Base-by-base conservation (phyloP, 2,329 filamentous ascomycete genomes). In the Fusarium temperatum region DNA sequence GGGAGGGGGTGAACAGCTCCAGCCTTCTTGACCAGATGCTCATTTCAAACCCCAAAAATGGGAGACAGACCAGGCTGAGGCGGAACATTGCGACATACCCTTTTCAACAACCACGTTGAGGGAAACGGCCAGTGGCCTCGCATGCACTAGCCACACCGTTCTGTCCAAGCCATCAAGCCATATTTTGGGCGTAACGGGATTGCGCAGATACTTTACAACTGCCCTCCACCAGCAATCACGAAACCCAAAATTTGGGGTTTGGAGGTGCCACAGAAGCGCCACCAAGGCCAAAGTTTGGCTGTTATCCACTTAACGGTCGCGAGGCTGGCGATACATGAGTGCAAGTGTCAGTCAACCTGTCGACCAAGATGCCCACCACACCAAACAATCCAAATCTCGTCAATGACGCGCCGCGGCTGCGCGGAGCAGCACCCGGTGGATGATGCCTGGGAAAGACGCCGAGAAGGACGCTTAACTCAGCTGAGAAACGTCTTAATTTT, bases 401-500 rank as follows among this genome's bases (percentile, higher is more conserved):
- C 63, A 71, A 75, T 67, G 69, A 74, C 56, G 73, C 61, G 59
- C 73, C 62, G 58, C 64, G 63, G 62, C 61, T 68, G 48, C 57
- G 64, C 64, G 73, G 68, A 67, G 63, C 64, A 66, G 59, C 45
- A 71, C 55, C 73, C 67, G 62, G 68, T 72, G 64, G 68, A 65
- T 70, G 63, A 73, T 73, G 65, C 72, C 57, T 68, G 65, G 75
- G 63, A 63, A 69, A 69, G 66, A 57, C 68, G 70, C 61, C 61
- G 63, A 73, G 50, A 60, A 66, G 20, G 68, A 74, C 75, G 76
- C 75, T 75, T 78, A 67, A 76, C 76, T 77, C 66, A 78, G 76
- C 72, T 73, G 69, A 78, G 75, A 60, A 77, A 70, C 69, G 56
- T 66, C 62, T 54, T 68, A 58, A 24, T 53, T 64, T 74, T 48